Percentiles rank a stretch among this genome's conserved stretches.
Conservation (phyloP, 1,284 basidiomycete genomes). For the Cryptococcus sp. region DNA sequence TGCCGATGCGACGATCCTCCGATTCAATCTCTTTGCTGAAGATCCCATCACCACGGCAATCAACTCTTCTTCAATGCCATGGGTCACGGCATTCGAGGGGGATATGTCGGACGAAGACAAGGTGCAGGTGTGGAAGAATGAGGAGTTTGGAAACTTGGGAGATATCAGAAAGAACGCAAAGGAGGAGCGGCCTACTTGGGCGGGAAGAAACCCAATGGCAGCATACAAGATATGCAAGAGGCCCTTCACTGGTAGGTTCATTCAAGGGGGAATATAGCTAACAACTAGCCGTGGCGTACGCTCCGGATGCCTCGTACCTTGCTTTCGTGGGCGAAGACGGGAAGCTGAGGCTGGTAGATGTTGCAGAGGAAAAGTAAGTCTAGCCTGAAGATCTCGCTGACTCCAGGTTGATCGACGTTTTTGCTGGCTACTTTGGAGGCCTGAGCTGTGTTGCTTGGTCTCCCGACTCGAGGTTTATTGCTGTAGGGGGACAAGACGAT, state of each 20-base stretch:
- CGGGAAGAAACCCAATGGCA: conserved; percentile 44
- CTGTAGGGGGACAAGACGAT: conserved; percentile 91
- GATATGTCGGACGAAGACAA: conserved; percentile 10
- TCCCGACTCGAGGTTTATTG: conserved; percentile 84
- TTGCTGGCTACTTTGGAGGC: conserved; percentile 85
- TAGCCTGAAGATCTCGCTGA: neutral
- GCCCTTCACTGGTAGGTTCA: conserved; percentile 63
- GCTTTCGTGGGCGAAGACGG: conserved; percentile 85
- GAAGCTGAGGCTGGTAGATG: conserved; percentile 77
- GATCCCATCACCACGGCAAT: conserved; percentile 31
- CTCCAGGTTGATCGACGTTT: conserved; percentile 73
- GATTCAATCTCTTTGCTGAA: conserved; percentile 42
- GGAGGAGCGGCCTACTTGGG: conserved; percentile 34
- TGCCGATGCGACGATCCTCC: conserved; percentile 54
- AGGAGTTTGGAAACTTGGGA: conserved; percentile 33
- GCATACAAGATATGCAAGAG: conserved; percentile 48
- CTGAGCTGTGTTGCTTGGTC: conserved; percentile 87
- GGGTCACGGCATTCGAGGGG: conserved; percentile 29
- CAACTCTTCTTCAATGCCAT: conserved; percentile 23
- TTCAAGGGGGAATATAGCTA: neutral
- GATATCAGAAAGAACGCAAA: conserved; percentile 23
- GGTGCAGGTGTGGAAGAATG: conserved; percentile 45
- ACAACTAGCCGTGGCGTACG: conserved; percentile 73
- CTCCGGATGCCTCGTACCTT: conserved; percentile 79
- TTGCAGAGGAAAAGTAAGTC: conserved; percentile 70